Percentiles rank a stretch among this genome's conserved stretches.
Evolutionary conservation across 306 rosid genomes (phyloP).

Genomic region (Pterocarpus macrocarpus): DNA sequence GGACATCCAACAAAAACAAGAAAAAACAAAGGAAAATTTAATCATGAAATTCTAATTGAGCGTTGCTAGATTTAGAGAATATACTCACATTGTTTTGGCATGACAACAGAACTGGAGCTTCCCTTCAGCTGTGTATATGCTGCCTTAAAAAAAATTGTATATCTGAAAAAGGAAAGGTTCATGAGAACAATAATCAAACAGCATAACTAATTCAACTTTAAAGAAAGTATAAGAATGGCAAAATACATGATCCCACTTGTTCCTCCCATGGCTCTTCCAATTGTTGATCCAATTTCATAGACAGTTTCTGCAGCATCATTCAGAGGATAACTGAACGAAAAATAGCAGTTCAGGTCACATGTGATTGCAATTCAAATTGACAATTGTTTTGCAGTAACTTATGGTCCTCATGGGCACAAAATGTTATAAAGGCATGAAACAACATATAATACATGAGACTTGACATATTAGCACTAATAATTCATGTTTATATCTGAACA

Average conservation of each 20-base stretch:
- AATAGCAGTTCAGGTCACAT: conserved; percentile 47
- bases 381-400: conserved; percentile 35
- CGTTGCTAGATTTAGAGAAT: conserved; percentile 36
- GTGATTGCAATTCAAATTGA: conserved; percentile 40
- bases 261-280: conserved; percentile 93
- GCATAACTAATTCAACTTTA: conserved; percentile 31
- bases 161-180: conserved; percentile 53
- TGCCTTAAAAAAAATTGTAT: conserved; percentile 82
- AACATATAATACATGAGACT: conserved; percentile 13
- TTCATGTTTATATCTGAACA: background rate
- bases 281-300: conserved; percentile 80
- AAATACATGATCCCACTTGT: conserved; percentile 93
- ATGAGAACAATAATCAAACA: conserved; percentile 18
- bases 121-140: conserved; percentile 75
- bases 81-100: conserved; percentile 74
- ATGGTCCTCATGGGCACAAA: conserved; percentile 10
- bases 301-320: conserved; percentile 92
- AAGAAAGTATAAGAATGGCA: conserved; percentile 43
- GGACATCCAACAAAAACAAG: conserved; percentile 20
- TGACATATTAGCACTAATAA: conserved; percentile 28
- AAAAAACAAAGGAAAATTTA: background rate
- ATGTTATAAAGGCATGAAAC: conserved; percentile 8
- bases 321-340: conserved; percentile 81
- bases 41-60: conserved; percentile 21
- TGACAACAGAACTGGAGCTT: conserved; percentile 57